A percentile compares a stretch with the other conserved stretches of the same genome.
These are phyloP conservation scores for Pseudognaphalium luteoalbum DNA, from an alignment of 129 eudicot genomes.

Conservation along the genomic window DNA sequence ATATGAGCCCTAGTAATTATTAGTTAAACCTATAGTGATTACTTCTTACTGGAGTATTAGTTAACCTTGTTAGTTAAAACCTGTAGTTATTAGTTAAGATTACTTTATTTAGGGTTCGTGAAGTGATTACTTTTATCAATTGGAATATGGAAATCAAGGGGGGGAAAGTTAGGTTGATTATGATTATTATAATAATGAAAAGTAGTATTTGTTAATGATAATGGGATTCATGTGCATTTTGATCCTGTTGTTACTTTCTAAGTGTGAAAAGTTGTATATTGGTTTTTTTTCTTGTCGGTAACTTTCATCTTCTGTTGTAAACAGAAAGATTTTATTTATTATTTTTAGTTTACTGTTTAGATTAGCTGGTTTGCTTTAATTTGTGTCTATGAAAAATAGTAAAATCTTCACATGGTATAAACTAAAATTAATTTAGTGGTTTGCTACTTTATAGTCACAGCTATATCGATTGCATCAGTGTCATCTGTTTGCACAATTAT, in stretches of 20 bases:
- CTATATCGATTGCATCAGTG: neutral
- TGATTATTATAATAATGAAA: conserved; percentile 1
- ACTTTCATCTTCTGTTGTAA: conserved; percentile 17
- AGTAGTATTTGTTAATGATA: conserved; percentile 21
- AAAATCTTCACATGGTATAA: conserved; percentile 6
- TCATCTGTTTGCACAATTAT: neutral
- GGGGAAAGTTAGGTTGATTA: neutral
- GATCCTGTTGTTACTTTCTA: conserved; percentile 28
- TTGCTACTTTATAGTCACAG: neutral
- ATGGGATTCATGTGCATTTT: conserved; percentile 33
- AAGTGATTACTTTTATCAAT: neutral
- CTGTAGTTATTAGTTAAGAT: neutral
- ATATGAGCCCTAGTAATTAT: neutral
- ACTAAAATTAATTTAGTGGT: too few species aligned
- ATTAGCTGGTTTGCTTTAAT: conserved; percentile 6
- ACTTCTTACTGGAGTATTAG: too few species aligned
- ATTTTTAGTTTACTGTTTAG: neutral
- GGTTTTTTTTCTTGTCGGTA: conserved; percentile 14
- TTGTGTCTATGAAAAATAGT: neutral
- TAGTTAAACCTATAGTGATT: too few species aligned
- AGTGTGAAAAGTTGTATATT: conserved; percentile 24
- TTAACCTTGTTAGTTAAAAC: too few species aligned
- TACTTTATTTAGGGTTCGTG: neutral
- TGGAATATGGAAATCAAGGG: neutral
- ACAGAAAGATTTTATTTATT: neutral